Base-by-base conservation (phyloP, 1,139 yeast genomes). In the Torulaspora globosa region DNA sequence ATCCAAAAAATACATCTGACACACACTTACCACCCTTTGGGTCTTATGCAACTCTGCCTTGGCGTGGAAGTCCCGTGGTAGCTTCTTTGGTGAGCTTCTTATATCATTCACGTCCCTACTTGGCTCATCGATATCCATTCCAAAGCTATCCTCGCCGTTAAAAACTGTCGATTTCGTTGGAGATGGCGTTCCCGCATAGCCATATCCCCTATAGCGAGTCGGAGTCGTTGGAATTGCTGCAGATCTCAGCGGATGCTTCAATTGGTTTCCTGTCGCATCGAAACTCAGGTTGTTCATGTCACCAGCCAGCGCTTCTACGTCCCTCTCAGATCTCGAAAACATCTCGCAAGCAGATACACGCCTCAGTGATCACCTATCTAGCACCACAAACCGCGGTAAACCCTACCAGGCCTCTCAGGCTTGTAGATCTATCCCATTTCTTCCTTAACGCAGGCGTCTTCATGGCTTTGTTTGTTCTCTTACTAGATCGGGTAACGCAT, bases 1-100 rank as follows among this genome's bases (percentile, higher is more conserved):
- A 66, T 94, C 98, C 52, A 94, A 74, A 60, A 94, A 92, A 70
- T 85, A 85, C 70, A 81, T 73, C 55, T 81, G 85, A 42, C 75
- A 71, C 18, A 92, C 97, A 49, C 89, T 86, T 3, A 94, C 95
- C 52, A 88, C 71, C 50, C 99, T 75, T 63, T 84, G 85, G 6
- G 95, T 88, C 60, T 87, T 88, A 37, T 86, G 82, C 39, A 79
- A 76, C 51, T 80, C 78, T 10, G 89, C 82, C 60, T 79, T 80
- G 46, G 71, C 69, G 54, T 74, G 71, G 59, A 80, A 80, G 29
- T 79, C 84, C 37, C 70, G 70, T 41, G 76, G 76, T 38, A 74
- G 60, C 50, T 72, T 67, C 44, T 65, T 61, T 2, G 70, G 71
- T 14, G 72, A 66, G 31, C 56, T 56, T 11, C 56, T 39, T 5